These are phyloP conservation scores for Rhizomucor pusillus DNA, from an alignment of 371 early-diverging fungal genomes.

Conservation along the genomic window DNA sequence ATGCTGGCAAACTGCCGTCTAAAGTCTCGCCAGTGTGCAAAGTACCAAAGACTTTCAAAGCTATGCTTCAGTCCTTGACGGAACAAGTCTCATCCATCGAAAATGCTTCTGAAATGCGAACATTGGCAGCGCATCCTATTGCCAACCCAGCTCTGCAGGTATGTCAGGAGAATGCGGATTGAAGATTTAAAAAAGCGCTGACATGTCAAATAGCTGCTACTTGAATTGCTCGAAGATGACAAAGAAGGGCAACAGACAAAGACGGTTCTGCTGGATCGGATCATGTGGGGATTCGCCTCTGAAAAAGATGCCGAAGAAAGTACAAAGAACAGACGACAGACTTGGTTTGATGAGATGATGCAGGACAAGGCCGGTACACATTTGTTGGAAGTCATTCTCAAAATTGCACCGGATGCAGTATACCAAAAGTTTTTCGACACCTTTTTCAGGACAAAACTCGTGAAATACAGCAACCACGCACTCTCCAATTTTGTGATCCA, in stretches of 20 bases:
- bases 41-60: slow-evolving; percentile 63
- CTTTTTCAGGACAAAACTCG: slow-evolving; percentile 62
- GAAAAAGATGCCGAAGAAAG: slow-evolving; percentile 35
- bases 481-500: slow-evolving; percentile 87
- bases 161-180: background rate
- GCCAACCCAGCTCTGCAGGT: slow-evolving; percentile 80
- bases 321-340: slow-evolving; percentile 38
- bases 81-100: slow-evolving; percentile 52
- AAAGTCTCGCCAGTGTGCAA: slow-evolving; percentile 40
- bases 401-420: slow-evolving; percentile 54
- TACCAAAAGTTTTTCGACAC: slow-evolving; percentile 67
- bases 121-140: slow-evolving; percentile 61
- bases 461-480: slow-evolving; percentile 64
- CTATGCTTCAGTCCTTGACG: slow-evolving; percentile 56
- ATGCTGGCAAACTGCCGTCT: slow-evolving; percentile 19
- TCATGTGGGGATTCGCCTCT: slow-evolving; percentile 60
- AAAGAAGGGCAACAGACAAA: slow-evolving; percentile 44
- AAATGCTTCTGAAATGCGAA: slow-evolving; percentile 57
- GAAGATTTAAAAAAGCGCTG: background rate
- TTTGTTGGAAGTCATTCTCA: slow-evolving; percentile 59
- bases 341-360: slow-evolving; percentile 58
- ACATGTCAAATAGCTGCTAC: slow-evolving; percentile 27
- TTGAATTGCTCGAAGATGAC: slow-evolving; percentile 56
- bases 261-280: slow-evolving; percentile 59
- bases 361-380: slow-evolving; percentile 70